These are phyloP conservation scores for Tubosaeta sp. DNA, from an alignment of 768 basidiomycete species.

Conservation along the genomic window DNA sequence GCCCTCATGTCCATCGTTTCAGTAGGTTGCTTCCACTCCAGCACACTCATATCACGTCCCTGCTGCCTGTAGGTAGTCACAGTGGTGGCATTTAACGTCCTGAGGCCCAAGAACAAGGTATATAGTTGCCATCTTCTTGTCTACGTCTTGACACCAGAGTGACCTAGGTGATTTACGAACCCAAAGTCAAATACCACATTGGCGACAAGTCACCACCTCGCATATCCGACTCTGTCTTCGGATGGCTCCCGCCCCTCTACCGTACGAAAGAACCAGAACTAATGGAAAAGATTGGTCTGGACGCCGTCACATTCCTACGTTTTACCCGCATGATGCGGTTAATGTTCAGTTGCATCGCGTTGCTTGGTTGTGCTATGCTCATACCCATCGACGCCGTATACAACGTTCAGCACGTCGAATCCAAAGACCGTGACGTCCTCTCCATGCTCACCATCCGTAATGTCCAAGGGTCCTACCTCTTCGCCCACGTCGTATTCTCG, in stretches of 20 bases:
- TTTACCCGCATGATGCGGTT: constrained; percentile 83
- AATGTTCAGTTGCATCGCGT: constrained; percentile 61
- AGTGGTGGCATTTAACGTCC: constrained; percentile 71
- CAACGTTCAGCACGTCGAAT: constrained; percentile 65
- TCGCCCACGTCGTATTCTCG: constrained; percentile 77
- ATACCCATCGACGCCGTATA: constrained; percentile 85
- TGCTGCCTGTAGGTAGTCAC: constrained; percentile 49
- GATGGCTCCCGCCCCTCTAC: constrained; percentile 87
- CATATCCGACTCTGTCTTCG: constrained; percentile 77
- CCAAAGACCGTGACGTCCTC: constrained; percentile 53
- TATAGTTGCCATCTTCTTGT: constrained; percentile 4
- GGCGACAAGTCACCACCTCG: constrained; percentile 74
- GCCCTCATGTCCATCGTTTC: constrained; percentile 69
- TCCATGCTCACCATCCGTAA: constrained; percentile 86
- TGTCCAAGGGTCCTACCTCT: constrained; percentile 66
- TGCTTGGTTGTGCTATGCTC: constrained; percentile 66
- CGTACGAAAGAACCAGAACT: constrained; percentile 86
- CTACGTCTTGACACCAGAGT: not conserved
- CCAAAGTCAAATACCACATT: constrained; percentile 88
- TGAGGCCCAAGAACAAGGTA: constrained; percentile 89
- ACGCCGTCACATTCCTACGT: constrained; percentile 89
- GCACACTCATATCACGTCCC: constrained; percentile 4
- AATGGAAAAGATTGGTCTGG: constrained; percentile 83
- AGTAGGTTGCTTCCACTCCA: constrained; percentile 39
- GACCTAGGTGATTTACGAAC: constrained; percentile 79